phyloP scores from a whole-genome alignment of 495 filamentous ascomycete species.

The Lasiosphaeriaceae sp. region DNA sequence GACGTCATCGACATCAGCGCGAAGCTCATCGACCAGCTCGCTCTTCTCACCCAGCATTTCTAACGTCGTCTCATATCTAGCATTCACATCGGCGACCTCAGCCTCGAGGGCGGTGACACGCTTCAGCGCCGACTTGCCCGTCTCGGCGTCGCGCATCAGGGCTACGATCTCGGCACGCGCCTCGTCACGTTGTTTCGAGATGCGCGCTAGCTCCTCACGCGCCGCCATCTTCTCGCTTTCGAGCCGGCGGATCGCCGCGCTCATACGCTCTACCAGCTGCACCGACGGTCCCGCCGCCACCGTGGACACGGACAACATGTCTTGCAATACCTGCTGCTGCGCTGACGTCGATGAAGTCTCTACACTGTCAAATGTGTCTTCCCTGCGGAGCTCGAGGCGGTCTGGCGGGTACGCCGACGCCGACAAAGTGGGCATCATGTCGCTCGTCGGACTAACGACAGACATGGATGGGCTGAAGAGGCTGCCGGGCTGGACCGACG shows the following conservation, averaged over 20 bases:
- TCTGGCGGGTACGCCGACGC: conserved; percentile 59
- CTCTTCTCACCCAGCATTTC: conserved; percentile 98
- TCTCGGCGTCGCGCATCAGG: conserved; percentile 81
- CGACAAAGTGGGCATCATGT: conserved; percentile 20
- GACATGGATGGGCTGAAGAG: conserved; percentile 27
- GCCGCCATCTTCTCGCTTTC: conserved; percentile 85
- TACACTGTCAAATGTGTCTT: conserved; percentile 61
- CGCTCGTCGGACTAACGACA: conserved; percentile 32
- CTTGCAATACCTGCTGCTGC: conserved; percentile 71
- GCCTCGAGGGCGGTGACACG: conserved; percentile 62
- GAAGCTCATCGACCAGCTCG: conserved; percentile 86
- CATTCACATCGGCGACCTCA: conserved; percentile 58
- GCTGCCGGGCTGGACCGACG: conserved; percentile 11
- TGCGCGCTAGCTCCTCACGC: conserved; percentile 77
- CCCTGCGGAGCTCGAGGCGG: conserved; percentile 50
- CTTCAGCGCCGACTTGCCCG: conserved; percentile 55
- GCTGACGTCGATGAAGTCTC: conserved; percentile 57
- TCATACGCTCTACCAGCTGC: conserved; percentile 96
- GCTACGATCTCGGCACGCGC: conserved; percentile 84
- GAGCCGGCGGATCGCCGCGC: conserved; percentile 80
- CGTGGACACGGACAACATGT: conserved; percentile 86
- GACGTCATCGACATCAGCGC: conserved; percentile 82
- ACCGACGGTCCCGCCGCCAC: conserved; percentile 87
- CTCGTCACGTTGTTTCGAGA: conserved; percentile 81
- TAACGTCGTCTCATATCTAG: conserved; percentile 81